Evolutionary conservation across 169 alveolate species (phyloP).

Genomic region (Perkinsus chesapeaki): DNA sequence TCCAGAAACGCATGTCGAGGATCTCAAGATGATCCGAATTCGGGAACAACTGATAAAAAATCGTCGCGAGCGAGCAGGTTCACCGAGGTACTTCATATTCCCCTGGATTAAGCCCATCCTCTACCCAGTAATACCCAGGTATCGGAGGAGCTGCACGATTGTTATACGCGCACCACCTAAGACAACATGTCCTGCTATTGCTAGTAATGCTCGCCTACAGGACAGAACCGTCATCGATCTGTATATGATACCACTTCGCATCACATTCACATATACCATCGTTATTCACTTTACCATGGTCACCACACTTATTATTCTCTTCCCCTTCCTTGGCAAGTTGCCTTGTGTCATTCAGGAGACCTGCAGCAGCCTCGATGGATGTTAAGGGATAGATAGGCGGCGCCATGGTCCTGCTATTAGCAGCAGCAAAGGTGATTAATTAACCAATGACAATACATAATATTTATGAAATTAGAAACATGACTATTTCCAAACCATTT

Average conservation of each 20-base stretch:
- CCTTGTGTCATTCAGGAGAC: too few species aligned
- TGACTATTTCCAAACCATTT: too few species aligned
- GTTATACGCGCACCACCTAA: neutral
- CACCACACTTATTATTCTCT: neutral
- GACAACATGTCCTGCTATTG: too few species aligned
- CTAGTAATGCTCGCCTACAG: too few species aligned
- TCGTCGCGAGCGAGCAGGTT: too few species aligned
- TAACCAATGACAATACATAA: too few species aligned
- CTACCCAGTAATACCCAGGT: neutral
- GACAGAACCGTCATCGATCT: neutral
- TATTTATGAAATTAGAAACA: too few species aligned
- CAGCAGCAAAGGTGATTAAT: too few species aligned
- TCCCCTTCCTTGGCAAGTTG: neutral
- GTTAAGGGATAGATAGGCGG: too few species aligned
- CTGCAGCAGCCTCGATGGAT: too few species aligned
- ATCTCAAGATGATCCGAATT: neutral
- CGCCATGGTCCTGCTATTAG: too few species aligned
- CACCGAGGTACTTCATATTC: neutral
- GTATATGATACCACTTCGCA: neutral
- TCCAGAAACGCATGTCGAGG: neutral
- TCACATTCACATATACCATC: neutral
- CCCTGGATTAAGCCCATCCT: neutral
- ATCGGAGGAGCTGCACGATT: neutral
- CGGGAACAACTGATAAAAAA: neutral
- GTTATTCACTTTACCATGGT: neutral